Evolutionary conservation across 1,284 basidiomycete species (phyloP).

Genomic region (Golubevia pallescens): DNA sequence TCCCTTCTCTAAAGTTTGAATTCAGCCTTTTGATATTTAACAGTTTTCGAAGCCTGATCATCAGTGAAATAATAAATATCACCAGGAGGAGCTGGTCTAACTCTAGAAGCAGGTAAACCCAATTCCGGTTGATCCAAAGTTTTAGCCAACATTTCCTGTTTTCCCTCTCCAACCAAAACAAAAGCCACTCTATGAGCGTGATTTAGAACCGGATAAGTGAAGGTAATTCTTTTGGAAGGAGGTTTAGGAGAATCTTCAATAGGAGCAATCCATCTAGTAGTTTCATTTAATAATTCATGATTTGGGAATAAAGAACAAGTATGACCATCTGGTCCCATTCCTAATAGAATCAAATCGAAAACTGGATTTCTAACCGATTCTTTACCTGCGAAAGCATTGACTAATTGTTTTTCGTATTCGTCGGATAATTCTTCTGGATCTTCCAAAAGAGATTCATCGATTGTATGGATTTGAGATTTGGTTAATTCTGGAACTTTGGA

Average conservation of each 20-base stretch:
- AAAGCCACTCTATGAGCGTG: conserved; percentile 60
- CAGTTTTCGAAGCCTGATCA: conserved; percentile 25
- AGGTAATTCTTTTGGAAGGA: conserved; percentile 57
- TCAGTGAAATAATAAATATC: conserved; percentile 60
- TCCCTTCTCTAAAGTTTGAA: conserved; percentile 11
- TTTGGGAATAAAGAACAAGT: conserved; percentile 64
- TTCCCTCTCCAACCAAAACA: conserved; percentile 58
- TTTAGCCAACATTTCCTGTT: conserved; percentile 60
- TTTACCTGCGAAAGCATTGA: conserved; percentile 74
- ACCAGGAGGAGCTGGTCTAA: conserved; percentile 52
- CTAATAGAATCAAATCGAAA: conserved; percentile 63
- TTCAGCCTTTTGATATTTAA: conserved; percentile 7
- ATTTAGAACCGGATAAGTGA: conserved; percentile 58
- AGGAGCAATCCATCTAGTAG: conserved; percentile 59
- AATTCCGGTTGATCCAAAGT: conserved; percentile 53
- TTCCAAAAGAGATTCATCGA: conserved; percentile 52
- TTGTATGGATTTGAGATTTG: conserved; percentile 58
- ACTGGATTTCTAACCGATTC: conserved; percentile 59
- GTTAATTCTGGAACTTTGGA: conserved; percentile 61
- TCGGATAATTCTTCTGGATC: conserved; percentile 80
- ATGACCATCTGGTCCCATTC: conserved; percentile 65
- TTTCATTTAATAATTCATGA: conserved; percentile 55
- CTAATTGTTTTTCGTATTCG: conserved; percentile 90
- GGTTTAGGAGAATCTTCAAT: conserved; percentile 64
- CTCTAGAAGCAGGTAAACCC: conserved; percentile 46